phyloP scores from a whole-genome alignment of 78 protist species.

The Bodo saltans region DNA sequence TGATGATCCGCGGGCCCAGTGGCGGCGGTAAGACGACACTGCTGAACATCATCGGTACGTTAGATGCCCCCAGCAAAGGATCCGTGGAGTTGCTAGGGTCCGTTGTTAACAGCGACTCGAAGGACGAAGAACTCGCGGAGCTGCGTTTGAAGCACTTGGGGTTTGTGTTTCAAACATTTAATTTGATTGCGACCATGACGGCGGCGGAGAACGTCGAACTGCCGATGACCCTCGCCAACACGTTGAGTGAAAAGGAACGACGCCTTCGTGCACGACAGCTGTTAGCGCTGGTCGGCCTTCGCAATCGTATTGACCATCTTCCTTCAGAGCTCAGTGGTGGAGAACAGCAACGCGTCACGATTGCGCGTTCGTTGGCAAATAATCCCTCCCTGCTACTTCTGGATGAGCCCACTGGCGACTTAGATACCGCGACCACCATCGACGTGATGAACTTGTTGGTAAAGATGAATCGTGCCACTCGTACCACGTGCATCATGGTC shows the following conservation, averaged over 20 bases:
- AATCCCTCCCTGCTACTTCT: slow-evolving; percentile 79
- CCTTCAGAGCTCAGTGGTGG: slow-evolving; percentile 94
- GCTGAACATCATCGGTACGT: slow-evolving; percentile 79
- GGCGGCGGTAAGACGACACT: slow-evolving; percentile 93
- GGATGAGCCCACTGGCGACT: slow-evolving; percentile 92
- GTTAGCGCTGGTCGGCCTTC: slow-evolving; percentile 75
- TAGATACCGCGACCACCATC: slow-evolving; percentile 81
- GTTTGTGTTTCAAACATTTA: slow-evolving; percentile 91
- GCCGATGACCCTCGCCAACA: slow-evolving; percentile 84
- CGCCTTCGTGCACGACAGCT: slow-evolving; percentile 47
- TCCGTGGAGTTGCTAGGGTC: slow-evolving; percentile 52
- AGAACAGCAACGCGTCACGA: slow-evolving; percentile 91
- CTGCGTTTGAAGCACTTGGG: slow-evolving; percentile 75
- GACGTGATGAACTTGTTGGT: slow-evolving; percentile 86
- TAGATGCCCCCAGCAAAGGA: slow-evolving; percentile 72
- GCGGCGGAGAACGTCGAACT: slow-evolving; percentile 90
- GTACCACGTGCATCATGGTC: slow-evolving; percentile 85
- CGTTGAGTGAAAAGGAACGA: slow-evolving; percentile 50
- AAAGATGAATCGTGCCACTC: slow-evolving; percentile 54
- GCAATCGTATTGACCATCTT: slow-evolving; percentile 79
- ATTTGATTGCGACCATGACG: slow-evolving; percentile 81
- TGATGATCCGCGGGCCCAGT: slow-evolving; percentile 87
- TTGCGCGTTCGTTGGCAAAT: slow-evolving; percentile 87
- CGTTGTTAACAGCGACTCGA: slow-evolving; percentile 43
- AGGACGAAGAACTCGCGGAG: slow-evolving; percentile 62